Evolutionary conservation across 768 basidiomycete genomes (phyloP).

Genomic region (Chalciporus piperatus): DNA sequence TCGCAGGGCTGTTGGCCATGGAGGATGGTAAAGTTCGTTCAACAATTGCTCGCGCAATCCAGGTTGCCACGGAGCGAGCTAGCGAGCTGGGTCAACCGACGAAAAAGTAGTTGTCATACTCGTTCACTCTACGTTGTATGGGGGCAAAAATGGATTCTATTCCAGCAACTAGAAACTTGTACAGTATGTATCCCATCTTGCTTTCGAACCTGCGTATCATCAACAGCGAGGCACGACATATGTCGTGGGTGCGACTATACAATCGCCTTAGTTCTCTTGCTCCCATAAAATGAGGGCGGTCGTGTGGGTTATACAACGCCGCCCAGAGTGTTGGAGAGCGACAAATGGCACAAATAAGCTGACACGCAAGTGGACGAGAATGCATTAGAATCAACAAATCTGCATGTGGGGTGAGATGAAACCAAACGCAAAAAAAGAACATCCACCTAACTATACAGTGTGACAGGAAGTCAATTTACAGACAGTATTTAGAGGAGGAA

Average conservation of each 20-base stretch:
- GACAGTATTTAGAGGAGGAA: background rate
- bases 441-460: slow-evolving; percentile 18
- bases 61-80: slow-evolving; percentile 88
- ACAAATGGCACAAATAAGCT: background rate
- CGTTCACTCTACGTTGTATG: background rate
- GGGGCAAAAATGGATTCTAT: background rate
- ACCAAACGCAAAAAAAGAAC: background rate
- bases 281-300: slow-evolving; percentile 95
- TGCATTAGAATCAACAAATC: slow-evolving; percentile 3
- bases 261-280: slow-evolving; percentile 52
- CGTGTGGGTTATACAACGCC: slow-evolving; percentile 67
- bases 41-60: slow-evolving; percentile 93
- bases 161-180: background rate
- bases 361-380: background rate
- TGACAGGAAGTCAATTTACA: background rate
- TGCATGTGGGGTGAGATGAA: background rate
- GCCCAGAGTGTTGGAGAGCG: slow-evolving; percentile 98
- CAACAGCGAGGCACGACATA: slow-evolving; percentile 32
- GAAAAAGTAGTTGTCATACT: slow-evolving; percentile 39
- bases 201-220: slow-evolving; percentile 34
- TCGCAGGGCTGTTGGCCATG: slow-evolving; percentile 91
- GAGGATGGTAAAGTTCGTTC: slow-evolving; percentile 93
- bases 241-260: slow-evolving; percentile 33
- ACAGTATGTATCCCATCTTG: slow-evolving; percentile 30
- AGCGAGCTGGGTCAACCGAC: slow-evolving; percentile 75